Conservation (phyloP, 1,284 basidiomycete species). For the Cryptococcus sp. region DNA sequence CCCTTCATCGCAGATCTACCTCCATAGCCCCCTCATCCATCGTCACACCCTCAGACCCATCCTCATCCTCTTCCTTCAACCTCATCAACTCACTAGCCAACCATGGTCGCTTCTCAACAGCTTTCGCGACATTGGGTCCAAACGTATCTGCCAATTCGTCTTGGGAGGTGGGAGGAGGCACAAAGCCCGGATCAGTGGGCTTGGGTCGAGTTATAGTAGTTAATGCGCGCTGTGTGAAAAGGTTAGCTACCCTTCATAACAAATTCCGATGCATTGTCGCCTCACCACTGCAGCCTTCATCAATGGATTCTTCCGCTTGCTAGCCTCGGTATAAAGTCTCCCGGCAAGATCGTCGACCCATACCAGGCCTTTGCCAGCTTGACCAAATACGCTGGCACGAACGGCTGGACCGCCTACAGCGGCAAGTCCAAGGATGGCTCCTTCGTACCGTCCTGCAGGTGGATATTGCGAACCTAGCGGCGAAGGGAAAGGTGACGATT, state of each 20-base stretch:
- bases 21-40: conserved; percentile 12
- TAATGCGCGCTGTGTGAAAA: conserved; percentile 10
- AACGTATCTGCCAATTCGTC: conserved; percentile 28
- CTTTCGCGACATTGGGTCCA: conserved; percentile 31
- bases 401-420: conserved; percentile 82
- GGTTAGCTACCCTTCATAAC: not conserved
- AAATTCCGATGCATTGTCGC: not conserved
- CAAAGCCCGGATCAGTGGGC: conserved; percentile 6
- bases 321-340: conserved; percentile 33
- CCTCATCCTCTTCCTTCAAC: conserved; percentile 20
- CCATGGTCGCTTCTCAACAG: conserved; percentile 41
- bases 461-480: conserved; percentile 39
- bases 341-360: conserved; percentile 35
- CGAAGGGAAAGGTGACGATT: conserved; percentile 44
- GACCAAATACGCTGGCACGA: conserved; percentile 63
- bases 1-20: conserved; percentile 6
- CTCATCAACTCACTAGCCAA: conserved; percentile 32
- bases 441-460: conserved; percentile 71
- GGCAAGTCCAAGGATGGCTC: conserved; percentile 78
- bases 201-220: conserved; percentile 12
- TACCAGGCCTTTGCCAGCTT: conserved; percentile 28
- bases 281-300: conserved; percentile 37
- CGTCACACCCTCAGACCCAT: not conserved
- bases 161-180: conserved; percentile 18
- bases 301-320: conserved; percentile 35